These are phyloP conservation scores for Pholiota adiposa DNA, from an alignment of 1,284 basidiomycete genomes.

Conservation along the genomic window DNA sequence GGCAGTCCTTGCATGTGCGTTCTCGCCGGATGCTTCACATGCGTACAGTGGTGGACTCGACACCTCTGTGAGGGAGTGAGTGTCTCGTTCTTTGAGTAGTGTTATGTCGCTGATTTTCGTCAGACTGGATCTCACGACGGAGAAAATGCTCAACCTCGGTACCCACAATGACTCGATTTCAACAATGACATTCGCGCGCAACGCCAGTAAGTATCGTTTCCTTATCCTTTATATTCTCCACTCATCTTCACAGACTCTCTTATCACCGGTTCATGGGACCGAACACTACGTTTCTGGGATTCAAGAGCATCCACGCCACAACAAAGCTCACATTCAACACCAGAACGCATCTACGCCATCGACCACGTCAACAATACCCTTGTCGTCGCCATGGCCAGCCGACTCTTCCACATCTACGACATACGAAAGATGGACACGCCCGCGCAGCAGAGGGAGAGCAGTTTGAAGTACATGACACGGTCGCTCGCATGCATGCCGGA, in stretches of 20 bases:
- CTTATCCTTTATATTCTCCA: not conserved
- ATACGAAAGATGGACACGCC: conserved; percentile 75
- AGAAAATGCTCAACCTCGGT: conserved; percentile 66
- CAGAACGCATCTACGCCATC: conserved; percentile 86
- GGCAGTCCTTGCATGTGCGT: conserved; percentile 70
- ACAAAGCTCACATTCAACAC: conserved; percentile 69
- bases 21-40: conserved; percentile 59
- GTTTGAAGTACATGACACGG: conserved; percentile 94
- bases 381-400: conserved; percentile 90
- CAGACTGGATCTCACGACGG: conserved; percentile 67
- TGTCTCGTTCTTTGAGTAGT: conserved; percentile 19
- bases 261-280: conserved; percentile 91
- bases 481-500: conserved; percentile 91
- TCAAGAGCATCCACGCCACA: conserved; percentile 63
- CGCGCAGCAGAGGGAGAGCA: conserved; percentile 85
- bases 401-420: conserved; percentile 88
- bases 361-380: conserved; percentile 76
- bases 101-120: not conserved
- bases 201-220: conserved; percentile 49
- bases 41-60: conserved; percentile 80
- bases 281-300: conserved; percentile 88
- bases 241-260: conserved; percentile 55
- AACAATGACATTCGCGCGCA: conserved; percentile 58
- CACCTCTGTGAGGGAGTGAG: conserved; percentile 71
- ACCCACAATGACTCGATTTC: conserved; percentile 72